Conservation (phyloP, 1,284 basidiomycete species). For the Xerocomus amazonicus region DNA sequence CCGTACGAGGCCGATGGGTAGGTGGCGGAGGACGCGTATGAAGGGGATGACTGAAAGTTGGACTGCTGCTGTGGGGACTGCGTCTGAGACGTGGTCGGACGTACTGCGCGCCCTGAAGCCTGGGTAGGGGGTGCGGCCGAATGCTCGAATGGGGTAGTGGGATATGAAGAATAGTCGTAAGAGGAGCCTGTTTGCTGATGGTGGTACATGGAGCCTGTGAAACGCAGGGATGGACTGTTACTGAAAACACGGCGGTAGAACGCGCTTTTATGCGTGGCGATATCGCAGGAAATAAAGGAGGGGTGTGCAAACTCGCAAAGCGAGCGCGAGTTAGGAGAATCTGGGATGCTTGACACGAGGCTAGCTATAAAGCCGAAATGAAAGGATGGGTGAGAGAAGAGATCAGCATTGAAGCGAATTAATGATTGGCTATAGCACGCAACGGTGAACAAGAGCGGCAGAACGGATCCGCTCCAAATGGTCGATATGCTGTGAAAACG, state of each 20-base stretch:
- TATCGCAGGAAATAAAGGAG: slow-evolving; percentile 27
- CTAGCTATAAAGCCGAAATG: slow-evolving; percentile 35
- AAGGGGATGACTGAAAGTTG: slow-evolving; percentile 27
- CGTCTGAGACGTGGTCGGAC: slow-evolving; percentile 39
- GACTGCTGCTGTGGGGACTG: slow-evolving; percentile 36
- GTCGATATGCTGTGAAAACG: slow-evolving; percentile 18
- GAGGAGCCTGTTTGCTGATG: slow-evolving; percentile 39
- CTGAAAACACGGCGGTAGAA: slow-evolving; percentile 17
- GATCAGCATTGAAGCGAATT: slow-evolving; percentile 33
- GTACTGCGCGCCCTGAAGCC: slow-evolving; percentile 33
- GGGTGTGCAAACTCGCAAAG: slow-evolving; percentile 31
- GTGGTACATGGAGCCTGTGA: slow-evolving; percentile 44
- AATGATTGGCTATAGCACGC: slow-evolving; percentile 34
- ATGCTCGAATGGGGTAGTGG: slow-evolving; percentile 39
- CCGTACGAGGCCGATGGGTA: slow-evolving; percentile 29
- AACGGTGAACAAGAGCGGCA: slow-evolving; percentile 26
- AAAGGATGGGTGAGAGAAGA: slow-evolving; percentile 32
- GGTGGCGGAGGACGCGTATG: slow-evolving; percentile 29
- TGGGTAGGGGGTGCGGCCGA: slow-evolving; percentile 35
- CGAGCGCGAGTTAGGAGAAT: slow-evolving; percentile 31
- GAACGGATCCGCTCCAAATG: slow-evolving; percentile 28
- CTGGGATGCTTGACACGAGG: slow-evolving; percentile 32
- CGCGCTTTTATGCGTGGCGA: slow-evolving; percentile 33
- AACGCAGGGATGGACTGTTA: slow-evolving; percentile 12
- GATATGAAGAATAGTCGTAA: slow-evolving; percentile 52